Conservation (phyloP, 257 asterid species). For the Cruciata laevipes region DNA sequence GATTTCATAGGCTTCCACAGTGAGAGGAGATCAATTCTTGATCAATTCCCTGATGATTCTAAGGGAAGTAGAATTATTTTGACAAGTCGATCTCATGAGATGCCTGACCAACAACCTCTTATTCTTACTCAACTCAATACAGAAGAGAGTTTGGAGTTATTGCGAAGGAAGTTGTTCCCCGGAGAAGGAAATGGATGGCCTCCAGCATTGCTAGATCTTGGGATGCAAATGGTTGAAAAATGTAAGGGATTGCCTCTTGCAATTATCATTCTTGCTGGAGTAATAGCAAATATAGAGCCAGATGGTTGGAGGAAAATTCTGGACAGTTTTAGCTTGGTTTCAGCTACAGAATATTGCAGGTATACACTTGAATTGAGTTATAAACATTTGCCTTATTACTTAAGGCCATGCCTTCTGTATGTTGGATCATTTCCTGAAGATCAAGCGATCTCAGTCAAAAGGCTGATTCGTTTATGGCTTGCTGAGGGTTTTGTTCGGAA, state of each 20-base stretch:
- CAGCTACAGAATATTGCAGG: background rate
- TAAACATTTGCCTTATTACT: slow-evolving; percentile 7
- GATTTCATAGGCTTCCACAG: background rate
- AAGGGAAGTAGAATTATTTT: slow-evolving; percentile 1
- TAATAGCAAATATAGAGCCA: background rate
- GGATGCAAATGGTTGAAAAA: background rate
- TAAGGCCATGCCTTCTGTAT: background rate
- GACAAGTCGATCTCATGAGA: background rate
- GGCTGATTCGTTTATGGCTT: background rate
- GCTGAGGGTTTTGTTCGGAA: background rate
- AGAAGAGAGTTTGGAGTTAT: background rate
- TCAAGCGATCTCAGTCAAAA: background rate
- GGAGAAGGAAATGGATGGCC: background rate
- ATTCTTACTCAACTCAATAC: background rate
- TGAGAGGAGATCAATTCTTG: background rate
- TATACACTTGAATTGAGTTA: slow-evolving; percentile 5
- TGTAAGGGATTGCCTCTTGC: slow-evolving; percentile 1
- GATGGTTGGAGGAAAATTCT: background rate
- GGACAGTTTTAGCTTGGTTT: background rate
- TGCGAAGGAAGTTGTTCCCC: background rate
- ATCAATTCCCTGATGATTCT: background rate
- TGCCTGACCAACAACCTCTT: background rate
- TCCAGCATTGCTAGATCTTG: background rate
- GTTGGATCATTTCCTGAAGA: slow-evolving; percentile 5
- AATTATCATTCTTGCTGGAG: background rate